These are phyloP conservation scores for Cryomyces antarcticus DNA, from an alignment of 495 filamentous ascomycete species.

Conservation along the genomic window DNA sequence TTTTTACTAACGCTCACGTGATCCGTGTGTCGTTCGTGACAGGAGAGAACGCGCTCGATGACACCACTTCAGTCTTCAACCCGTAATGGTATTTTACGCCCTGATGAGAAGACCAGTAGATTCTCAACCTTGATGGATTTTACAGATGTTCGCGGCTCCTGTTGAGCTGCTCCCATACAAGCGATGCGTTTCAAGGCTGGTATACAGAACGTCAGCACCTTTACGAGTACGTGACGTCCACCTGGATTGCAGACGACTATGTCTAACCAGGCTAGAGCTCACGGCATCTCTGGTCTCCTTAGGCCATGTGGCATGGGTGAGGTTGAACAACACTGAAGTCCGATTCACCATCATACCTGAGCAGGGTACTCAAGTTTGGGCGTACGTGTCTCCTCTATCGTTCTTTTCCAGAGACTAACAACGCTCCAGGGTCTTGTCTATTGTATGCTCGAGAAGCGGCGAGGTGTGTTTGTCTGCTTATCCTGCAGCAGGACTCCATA, in stretches of 20 bases:
- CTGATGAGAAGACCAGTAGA: too few species aligned
- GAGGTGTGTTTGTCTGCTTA: too few species aligned
- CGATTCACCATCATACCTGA: conserved; percentile 93
- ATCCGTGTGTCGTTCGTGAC: too few species aligned
- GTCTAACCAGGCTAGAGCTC: conserved; percentile 36
- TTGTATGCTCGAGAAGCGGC: too few species aligned
- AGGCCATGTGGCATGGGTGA: conserved; percentile 84
- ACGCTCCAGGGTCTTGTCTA: conserved; percentile 16
- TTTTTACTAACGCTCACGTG: too few species aligned
- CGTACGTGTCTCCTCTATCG: conserved; percentile 34
- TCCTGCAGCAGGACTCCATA: conserved; percentile 41
- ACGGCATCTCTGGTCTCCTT: conserved; percentile 67
- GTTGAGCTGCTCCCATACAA: too few species aligned
- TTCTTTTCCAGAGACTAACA: neutral
- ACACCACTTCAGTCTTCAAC: too few species aligned
- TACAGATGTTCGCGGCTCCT: too few species aligned
- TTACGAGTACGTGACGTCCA: conserved; percentile 50
- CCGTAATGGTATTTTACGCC: too few species aligned
- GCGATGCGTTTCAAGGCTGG: conserved; percentile 22
- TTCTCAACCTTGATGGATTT: too few species aligned
- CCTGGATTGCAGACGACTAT: neutral
- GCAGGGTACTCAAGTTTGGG: conserved; percentile 89
- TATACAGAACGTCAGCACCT: conserved; percentile 60
- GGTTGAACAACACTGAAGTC: conserved; percentile 63
- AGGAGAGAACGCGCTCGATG: too few species aligned